Conservation (phyloP, 2,329 filamentous ascomycete species). For the Nannizziopsis arthrosporioides region DNA sequence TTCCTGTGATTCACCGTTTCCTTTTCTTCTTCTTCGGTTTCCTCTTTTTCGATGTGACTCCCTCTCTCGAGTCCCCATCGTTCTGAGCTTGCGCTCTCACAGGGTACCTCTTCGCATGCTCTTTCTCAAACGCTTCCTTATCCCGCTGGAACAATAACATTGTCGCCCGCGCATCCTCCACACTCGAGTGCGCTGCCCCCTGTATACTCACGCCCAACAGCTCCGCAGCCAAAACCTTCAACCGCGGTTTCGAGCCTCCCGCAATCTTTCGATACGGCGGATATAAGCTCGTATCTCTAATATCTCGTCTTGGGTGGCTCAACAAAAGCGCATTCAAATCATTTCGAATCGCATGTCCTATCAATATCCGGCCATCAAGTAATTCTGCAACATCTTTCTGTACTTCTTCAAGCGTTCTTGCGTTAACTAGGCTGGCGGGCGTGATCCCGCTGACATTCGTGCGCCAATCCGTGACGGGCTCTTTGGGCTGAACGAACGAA, state of each 20-base stretch:
- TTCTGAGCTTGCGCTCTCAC: constrained; percentile 27
- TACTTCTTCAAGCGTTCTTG: constrained; percentile 62
- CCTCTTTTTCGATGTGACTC: constrained; percentile 35
- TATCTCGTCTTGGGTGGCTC: constrained; percentile 64
- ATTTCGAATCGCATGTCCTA: constrained; percentile 76
- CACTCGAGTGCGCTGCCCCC: constrained; percentile 47
- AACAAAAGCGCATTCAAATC: constrained; percentile 63
- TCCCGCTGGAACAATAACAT: constrained; percentile 80
- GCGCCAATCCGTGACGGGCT: constrained; percentile 78
- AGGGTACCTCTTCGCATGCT: constrained; percentile 58
- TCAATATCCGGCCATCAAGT: constrained; percentile 57
- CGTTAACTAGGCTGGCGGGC: constrained; percentile 57
- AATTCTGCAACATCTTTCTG: constrained; percentile 60
- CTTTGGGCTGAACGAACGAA: constrained; percentile 70
- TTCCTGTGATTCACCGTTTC: constrained; percentile 19
- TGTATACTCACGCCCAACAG: constrained; percentile 50
- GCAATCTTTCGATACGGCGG: constrained; percentile 56
- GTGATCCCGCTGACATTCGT: constrained; percentile 75
- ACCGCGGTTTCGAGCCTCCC: constrained; percentile 39
- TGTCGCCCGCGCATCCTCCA: constrained; percentile 72
- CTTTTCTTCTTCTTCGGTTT: constrained; percentile 37
- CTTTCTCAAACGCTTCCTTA: constrained; percentile 74
- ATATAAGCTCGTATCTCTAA: constrained; percentile 74
- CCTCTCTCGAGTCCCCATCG: constrained; percentile 32
- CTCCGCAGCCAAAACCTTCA: constrained; percentile 46